Evolutionary conservation across 1,284 basidiomycete species (phyloP), one percentile per base, ranked within the genome.

Genomic region (Rugosomyces carneus): DNA sequence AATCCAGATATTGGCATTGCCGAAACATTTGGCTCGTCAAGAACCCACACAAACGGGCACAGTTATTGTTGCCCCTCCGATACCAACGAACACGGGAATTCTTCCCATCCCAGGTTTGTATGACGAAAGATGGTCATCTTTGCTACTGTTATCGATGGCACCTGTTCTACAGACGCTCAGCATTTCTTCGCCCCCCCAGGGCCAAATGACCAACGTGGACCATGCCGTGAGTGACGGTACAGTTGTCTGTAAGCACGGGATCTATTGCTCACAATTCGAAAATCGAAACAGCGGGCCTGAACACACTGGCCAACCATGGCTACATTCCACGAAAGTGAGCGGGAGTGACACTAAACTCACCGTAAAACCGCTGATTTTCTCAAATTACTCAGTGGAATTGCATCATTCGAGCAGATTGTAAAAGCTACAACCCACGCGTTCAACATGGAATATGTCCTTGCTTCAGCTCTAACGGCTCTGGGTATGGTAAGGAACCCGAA

Each of bases 371-470:
- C 18, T 19, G 20, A 44, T 3, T 34, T 15, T 34, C 4, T 21
- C 9, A n/a, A n/a, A n/a, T n/a, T n/a, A 5, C 21, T 23, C 19
- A 52, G 51, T 40, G 51, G 51, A 13, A 42, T 53, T 16, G 51
- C 45, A 20, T 48, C 48, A 9, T 53, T 50, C 20, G 51, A 48
- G 13, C 42, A 53, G 36, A 53, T 53, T 11, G 45, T 53, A 1
- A 38, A 37, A 3, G 51, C 48, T 8, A 5, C 37, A 10, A 48
- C 43, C 3, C 37, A 45, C 8, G 51, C 21, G 0, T 50, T 47
- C n/a, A 52, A 52, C 26, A 48, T 52, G 51, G 51, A 52, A 29
- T 52, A 50, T 11, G 45, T 47, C 36, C 48, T 52, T 24, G 48
- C 40, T 2, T 50, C 48, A 6, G 51, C 41, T 5, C 35, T 53